These are phyloP conservation scores for Phytophthora sansomeana DNA, from an alignment of 352 stramenopile genomes.

Conservation along the genomic window DNA sequence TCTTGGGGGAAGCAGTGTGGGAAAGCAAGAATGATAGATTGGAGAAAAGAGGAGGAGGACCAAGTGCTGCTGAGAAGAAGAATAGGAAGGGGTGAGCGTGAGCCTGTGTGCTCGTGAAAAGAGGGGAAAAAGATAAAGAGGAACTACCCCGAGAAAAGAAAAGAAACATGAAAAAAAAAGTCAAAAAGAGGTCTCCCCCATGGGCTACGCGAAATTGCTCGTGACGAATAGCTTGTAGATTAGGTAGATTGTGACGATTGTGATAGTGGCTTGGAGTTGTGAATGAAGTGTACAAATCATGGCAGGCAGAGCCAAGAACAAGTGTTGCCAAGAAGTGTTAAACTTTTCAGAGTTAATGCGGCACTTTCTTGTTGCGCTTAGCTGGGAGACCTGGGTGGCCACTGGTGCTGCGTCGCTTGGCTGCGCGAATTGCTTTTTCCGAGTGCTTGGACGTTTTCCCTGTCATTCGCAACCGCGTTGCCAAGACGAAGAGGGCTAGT, in stretches of 20 bases:
- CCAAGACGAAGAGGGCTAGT: neutral
- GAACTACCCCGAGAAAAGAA: conserved; percentile 34
- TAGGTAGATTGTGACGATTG: conserved; percentile 21
- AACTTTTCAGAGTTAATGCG: conserved; percentile 21
- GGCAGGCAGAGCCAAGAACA: too few relatives aligned
- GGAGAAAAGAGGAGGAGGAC: neutral
- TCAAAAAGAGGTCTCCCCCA: conserved; percentile 36
- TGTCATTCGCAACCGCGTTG: conserved; percentile 15
- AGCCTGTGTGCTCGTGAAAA: conserved; percentile 30
- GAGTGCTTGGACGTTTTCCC: conserved; percentile 65
- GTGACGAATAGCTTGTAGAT: conserved; percentile 28
- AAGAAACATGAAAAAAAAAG: conserved; percentile 34
- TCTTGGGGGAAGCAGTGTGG: neutral
- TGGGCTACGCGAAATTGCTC: conserved; percentile 30
- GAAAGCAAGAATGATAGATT: neutral
- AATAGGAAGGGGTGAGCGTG: conserved; percentile 27
- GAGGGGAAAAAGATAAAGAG: conserved; percentile 43
- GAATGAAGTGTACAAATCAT: neutral
- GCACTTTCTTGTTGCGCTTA: conserved; percentile 73
- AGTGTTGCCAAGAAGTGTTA: neutral
- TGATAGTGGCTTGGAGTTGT: too few relatives aligned
- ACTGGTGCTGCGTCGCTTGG: conserved; percentile 52
- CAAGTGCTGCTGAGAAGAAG: neutral
- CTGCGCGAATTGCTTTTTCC: conserved; percentile 57
- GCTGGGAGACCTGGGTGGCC: conserved; percentile 40